phyloP scores from a whole-genome alignment of 176 grass and related monocot genomes.

The Oryza australiensis region DNA sequence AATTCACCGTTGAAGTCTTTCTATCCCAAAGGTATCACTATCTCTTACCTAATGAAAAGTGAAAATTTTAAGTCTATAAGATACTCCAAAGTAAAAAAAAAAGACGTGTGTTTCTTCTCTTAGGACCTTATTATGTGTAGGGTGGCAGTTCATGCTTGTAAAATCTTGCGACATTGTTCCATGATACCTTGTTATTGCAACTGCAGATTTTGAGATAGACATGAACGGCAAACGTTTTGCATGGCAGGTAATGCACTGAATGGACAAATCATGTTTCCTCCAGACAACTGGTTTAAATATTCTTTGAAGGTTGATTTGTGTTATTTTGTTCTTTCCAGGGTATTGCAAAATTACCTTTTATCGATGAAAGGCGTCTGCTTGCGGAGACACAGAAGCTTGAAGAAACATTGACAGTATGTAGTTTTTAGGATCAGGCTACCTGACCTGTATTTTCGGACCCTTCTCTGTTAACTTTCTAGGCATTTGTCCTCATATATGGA shows the following conservation, averaged over 20 bases:
- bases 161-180: constrained; percentile 24
- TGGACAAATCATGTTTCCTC: constrained; percentile 15
- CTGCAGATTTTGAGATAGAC: constrained; percentile 96
- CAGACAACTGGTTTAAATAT: constrained; percentile 1
- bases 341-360: constrained; percentile 95
- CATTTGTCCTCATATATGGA: background rate
- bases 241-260: constrained; percentile 77
- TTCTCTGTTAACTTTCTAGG: constrained; percentile 17
- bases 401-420: constrained; percentile 74
- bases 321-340: constrained; percentile 58
- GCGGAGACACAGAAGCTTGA: constrained; percentile 78
- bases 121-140: constrained; percentile 13
- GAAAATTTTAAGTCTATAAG: background rate
- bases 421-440: constrained; percentile 37
- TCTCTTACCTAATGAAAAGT: background rate
- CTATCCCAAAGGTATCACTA: constrained; percentile 79
- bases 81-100: background rate
- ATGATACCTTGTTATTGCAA: constrained; percentile 11
- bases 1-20: constrained; percentile 83
- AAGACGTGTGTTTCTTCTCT: background rate
- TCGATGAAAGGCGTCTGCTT: constrained; percentile 79
- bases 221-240: constrained; percentile 99
- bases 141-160: constrained; percentile 7
- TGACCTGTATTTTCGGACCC: constrained; percentile 26
- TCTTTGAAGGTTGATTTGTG: constrained; percentile 32